Evolutionary conservation across 495 filamentous ascomycete genomes (phyloP), one percentile per base, ranked within the genome.

Genomic region (Baudoinia panamericana): DNA sequence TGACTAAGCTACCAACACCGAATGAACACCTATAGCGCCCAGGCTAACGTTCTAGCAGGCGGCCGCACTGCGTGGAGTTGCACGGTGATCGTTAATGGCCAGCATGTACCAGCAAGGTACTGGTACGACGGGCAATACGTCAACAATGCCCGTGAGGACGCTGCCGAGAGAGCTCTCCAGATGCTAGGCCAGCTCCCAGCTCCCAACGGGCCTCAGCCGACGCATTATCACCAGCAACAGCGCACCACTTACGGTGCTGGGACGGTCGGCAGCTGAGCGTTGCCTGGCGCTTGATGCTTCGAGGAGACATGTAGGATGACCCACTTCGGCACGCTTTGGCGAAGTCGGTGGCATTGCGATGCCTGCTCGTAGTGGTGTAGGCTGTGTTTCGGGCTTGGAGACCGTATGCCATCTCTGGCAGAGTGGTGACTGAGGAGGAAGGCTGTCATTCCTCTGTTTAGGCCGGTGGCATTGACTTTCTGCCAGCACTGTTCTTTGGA

Each of bases 31-130:
- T n/a, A 5, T 5, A 4, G 16, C 38, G 27, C 4, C 28, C 13
- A 8, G 19, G 19, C 46, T 50, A 28, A 50, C 46, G 4, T 17
- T 42, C 15, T 30, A 30, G 3, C 26, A 93, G 84, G 86, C 53
- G 85, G 84, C 48, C 79, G 86, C 47, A 94, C 86, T 23, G 86
- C 86, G 36, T 94, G 86, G 86, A 87, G 84, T 34, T 76, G 73
- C 61, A 68, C 63, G 24, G 80, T 92, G 43, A 68, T 59, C 11
- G 64, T 88, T 40, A 53, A 62, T 45, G 70, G 75, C 42, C 53
- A 64, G 30, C 55, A 55, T 30, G 65, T 78, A 54, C 42, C 63
- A 7, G 87, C 85, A 27, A 76, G 84, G 42, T 92, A 76, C 65
- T 94, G 82, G 84, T 94, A 92, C 60, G 84, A 92, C 58, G 86